phyloP scores from a whole-genome alignment of 164 flowering plant genomes.

The Warburgia ugandensis region DNA sequence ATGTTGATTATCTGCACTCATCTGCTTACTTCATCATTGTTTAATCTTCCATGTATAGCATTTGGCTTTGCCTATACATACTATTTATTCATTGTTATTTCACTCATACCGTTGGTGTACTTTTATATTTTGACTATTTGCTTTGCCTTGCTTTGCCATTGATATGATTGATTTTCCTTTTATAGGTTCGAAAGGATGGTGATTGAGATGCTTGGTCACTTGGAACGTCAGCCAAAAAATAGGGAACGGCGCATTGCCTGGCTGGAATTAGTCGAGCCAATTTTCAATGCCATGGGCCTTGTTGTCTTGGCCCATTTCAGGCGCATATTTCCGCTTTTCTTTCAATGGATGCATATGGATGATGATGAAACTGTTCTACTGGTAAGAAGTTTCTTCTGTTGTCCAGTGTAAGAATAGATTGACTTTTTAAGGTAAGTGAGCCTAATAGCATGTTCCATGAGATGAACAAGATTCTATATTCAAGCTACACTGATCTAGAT shows the following conservation, averaged over 20 bases:
- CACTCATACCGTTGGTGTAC: not conserved
- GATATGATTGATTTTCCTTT: not conserved
- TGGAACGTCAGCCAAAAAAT: constrained; percentile 86
- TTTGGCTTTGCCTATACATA: too few species aligned
- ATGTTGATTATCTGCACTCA: too few species aligned
- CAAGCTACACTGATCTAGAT: too few species aligned
- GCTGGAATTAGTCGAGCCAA: constrained; percentile 70
- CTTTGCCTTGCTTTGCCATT: not conserved
- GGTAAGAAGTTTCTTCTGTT: constrained; percentile 32
- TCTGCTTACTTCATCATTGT: too few species aligned
- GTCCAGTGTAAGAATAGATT: not conserved
- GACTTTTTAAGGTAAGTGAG: not conserved
- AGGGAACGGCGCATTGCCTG: constrained; percentile 63
- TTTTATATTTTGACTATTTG: not conserved
- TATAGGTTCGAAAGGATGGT: constrained; percentile 77
- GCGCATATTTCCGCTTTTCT: constrained; percentile 80
- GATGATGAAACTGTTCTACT: constrained; percentile 77
- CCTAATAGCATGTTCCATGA: not conserved
- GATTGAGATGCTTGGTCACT: constrained; percentile 83
- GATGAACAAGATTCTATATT: not conserved
- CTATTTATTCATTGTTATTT: too few species aligned
- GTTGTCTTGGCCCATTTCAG: constrained; percentile 74
- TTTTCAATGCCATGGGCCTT: constrained; percentile 60
- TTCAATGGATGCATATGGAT: constrained; percentile 91
- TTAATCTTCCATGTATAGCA: too few species aligned